Base-by-base conservation (phyloP, 257 asterid genomes). In the Solanum chmielewskii region DNA sequence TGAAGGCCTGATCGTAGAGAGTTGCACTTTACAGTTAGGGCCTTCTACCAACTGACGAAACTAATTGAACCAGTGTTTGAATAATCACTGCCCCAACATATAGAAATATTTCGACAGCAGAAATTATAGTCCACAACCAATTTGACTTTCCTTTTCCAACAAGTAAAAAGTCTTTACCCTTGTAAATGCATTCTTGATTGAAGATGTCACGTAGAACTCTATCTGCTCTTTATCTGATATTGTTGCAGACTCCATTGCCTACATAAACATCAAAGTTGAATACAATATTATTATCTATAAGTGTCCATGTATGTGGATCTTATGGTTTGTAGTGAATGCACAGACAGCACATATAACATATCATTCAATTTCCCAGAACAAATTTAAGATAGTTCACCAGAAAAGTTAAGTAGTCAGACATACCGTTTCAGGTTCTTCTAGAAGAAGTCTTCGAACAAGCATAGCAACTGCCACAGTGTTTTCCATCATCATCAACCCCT, bases 371-470 rank as follows among this genome's bases (percentile, higher is more conserved):
- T 29, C 66, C 44, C 44, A 80, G 68, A 80, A 80, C 44, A 80
- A 80, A 80, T 27, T 15, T 80, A 47, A 47, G 31, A 5, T 47
- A 80, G 39, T 80, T 80, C 85, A 80, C 85, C 42, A 80, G 44
- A 80, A 80, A 47, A 80, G 68, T 68, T 47, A 80, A 25, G 42
- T 80, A 80, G 10, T 11, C 33, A 75, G 64, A 85, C 70, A 83
- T 94, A 97, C 99, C 98, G 87, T 84, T 91, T 93, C 98, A 86
- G 98, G 98, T 92, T 97, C 99, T 91, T 97, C 99, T 23, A 92
- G 96, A 88, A 97, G 98, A 88, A 97, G 97, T 92, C 99, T 95
- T 88, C 98, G 95, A 88, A 91, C 88, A 89, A 94, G 91, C 96
- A 97, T 94, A 86, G 99, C 94, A 87, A 93, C 96, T 83, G 91